Evolutionary conservation across 1,139 yeast species (phyloP).

Genomic region (Barnettozyma hawaiiensis): DNA sequence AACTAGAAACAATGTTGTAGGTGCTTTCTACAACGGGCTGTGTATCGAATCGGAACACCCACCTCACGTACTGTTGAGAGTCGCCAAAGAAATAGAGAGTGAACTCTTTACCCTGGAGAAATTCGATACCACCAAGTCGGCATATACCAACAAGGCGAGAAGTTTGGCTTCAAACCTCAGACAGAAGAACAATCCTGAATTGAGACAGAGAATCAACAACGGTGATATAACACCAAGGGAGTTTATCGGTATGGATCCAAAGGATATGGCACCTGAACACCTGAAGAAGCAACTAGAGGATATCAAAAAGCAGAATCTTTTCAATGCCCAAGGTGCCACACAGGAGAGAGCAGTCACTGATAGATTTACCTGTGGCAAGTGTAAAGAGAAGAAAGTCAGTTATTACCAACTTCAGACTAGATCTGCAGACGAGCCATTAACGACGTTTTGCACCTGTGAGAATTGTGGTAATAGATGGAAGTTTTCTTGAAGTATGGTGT

Average conservation of each 20-base stretch:
- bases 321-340: conserved; percentile 98
- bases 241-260: conserved; percentile 78
- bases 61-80: conserved; percentile 52
- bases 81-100: conserved; percentile 68
- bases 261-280: conserved; percentile 90
- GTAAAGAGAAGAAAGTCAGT: conserved; percentile 94
- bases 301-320: conserved; percentile 80
- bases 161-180: conserved; percentile 46
- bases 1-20: conserved; percentile 79
- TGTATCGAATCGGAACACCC: conserved; percentile 66
- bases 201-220: conserved; percentile 60
- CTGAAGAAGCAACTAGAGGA: conserved; percentile 81
- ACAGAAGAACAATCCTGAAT: conserved; percentile 83
- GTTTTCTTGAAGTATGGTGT: conserved; percentile 61
- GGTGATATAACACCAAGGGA: conserved; percentile 61
- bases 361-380: conserved; percentile 94
- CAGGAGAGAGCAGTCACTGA: conserved; percentile 95
- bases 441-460: conserved; percentile 97
- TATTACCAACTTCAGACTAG: conserved; percentile 97
- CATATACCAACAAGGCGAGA: conserved; percentile 22
- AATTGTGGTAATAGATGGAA: conserved; percentile 98
- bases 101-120: conserved; percentile 61
- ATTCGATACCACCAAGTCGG: conserved; percentile 36
- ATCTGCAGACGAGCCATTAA: conserved; percentile 97
- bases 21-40: conserved; percentile 81